Conservation (phyloP, 208 protist genomes). For the Strigomonas culicis region DNA sequence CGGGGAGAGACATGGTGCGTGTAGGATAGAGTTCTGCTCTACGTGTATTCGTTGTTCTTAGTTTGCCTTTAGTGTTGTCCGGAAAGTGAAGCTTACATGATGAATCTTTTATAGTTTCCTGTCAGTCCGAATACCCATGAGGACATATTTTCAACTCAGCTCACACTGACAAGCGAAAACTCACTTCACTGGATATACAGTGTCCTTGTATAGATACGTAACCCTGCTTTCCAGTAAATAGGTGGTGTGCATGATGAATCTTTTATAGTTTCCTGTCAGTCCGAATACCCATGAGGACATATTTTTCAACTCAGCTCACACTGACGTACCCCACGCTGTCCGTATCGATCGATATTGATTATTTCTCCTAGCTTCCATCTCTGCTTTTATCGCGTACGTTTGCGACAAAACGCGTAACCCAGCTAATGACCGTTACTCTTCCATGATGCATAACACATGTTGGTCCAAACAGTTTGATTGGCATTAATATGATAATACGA, state of each 20-base stretch:
- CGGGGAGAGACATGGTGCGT: no score
- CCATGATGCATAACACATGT: slow-evolving; percentile 17
- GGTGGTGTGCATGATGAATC: slow-evolving; percentile 19
- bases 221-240: not conserved
- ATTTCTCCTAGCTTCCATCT: slow-evolving; percentile 7
- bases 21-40: not conserved
- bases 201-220: not conserved
- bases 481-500: slow-evolving; percentile 2
- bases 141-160: slow-evolving; percentile 21
- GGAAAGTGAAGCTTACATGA: not conserved
- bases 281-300: slow-evolving; percentile 25
- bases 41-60: slow-evolving; percentile 12
- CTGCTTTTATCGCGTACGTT: slow-evolving; percentile 18
- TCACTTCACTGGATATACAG: slow-evolving; percentile 15
- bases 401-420: no score
- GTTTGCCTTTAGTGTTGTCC: slow-evolving; percentile 5
- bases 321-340: slow-evolving; percentile 5
- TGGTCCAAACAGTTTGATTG: slow-evolving; percentile 17
- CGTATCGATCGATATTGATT: not conserved
- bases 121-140: slow-evolving; percentile 28
- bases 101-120: slow-evolving; percentile 23
- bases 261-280: slow-evolving; percentile 31
- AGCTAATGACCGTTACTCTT: no score
- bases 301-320: slow-evolving; percentile 23
- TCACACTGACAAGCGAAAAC: slow-evolving; percentile 20